Conservation (phyloP, 1,284 basidiomycete genomes). For the Malassezia equina region DNA sequence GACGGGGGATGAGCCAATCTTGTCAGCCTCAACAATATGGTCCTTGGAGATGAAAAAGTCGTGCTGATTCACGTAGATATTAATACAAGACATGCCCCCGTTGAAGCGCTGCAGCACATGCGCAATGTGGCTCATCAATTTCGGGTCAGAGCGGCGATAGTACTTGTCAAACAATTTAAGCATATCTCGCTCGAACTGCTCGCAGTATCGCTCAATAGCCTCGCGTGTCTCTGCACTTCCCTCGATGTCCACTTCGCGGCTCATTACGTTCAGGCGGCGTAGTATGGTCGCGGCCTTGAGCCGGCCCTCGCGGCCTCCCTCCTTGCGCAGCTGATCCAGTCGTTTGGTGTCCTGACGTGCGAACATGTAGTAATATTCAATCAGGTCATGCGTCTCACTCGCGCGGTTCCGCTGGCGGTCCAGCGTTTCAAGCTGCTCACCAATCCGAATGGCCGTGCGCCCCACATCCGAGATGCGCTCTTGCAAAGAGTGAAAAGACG, state of each 20-base stretch:
- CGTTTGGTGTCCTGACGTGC: slow-evolving; percentile 70
- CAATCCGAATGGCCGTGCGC: slow-evolving; percentile 84
- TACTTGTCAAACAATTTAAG: slow-evolving; percentile 75
- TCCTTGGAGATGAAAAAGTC: slow-evolving; percentile 58
- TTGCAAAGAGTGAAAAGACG: slow-evolving; percentile 37
- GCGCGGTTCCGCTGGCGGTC: slow-evolving; percentile 85
- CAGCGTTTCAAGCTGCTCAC: slow-evolving; percentile 82
- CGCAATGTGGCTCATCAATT: slow-evolving; percentile 99
- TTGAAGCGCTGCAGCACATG: slow-evolving; percentile 96
- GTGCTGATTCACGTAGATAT: slow-evolving; percentile 98
- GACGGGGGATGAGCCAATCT: slow-evolving; percentile 58
- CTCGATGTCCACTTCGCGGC: slow-evolving; percentile 66
- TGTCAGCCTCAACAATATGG: slow-evolving; percentile 57
- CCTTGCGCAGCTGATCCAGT: slow-evolving; percentile 71
- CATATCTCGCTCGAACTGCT: slow-evolving; percentile 98
- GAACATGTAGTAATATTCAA: slow-evolving; percentile 88
- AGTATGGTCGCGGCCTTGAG: slow-evolving; percentile 79
- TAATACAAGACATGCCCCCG: slow-evolving; percentile 87
- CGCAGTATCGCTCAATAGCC: slow-evolving; percentile 83
- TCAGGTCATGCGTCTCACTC: slow-evolving; percentile 85
- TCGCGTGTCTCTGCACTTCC: slow-evolving; percentile 43
- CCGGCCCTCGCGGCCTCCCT: slow-evolving; percentile 62
- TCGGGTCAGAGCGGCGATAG: slow-evolving; percentile 91
- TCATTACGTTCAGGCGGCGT: slow-evolving; percentile 74
- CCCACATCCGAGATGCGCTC: slow-evolving; percentile 76